Base-by-base conservation (phyloP, 2,329 filamentous ascomycete genomes). In the Xylaria hypoxylon region DNA sequence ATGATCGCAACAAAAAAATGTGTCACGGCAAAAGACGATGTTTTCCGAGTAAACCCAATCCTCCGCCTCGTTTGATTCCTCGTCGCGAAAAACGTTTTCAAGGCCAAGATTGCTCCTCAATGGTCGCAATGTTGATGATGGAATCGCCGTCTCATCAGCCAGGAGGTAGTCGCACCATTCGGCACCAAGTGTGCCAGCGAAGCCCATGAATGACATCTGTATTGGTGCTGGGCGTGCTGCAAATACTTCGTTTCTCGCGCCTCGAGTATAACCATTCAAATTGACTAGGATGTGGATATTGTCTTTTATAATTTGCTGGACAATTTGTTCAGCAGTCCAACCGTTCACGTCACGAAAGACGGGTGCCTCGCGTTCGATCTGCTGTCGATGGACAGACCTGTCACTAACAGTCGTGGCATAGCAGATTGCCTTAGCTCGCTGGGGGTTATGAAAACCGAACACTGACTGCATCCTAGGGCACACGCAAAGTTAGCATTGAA, bases 171-270 rank as follows among this genome's bases (percentile, higher is more conserved):
- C 96, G 73, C 96, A 99, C 96, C 96, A 99, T 77, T 99, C 96
- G 2, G 96, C 96, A 5, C 96, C 96, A 0, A 99, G 83, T 0
- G 95, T 97, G 10, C 96, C 96, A 0, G 96, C 96, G 77, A 99
- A 99, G 0, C 96, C 96, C 96, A 99, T 99, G 75, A 99, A 99
- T 0, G 96, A 97, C 96, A 99, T 99, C 72, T 99, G 96, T 48
- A 99, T 93, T 0, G 96, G 96, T 2, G 94, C 94, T 17, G 96
- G 93, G 28, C 96, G 89, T 24, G 96, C 96, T 24, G 96, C 96
- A 78, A 99, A 99, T 3, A 99, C 91, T 77, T 99, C 96, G 73
- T 99, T 99, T 26, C 94, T 89, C n/a, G 96, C 96, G 33, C 96
- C 96, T 60, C 96, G 87, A 0, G 96, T 99, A 78, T 99, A 99